Evolutionary conservation across 2,329 filamentous ascomycete genomes (phyloP).

Genomic region (Fusarium sp.): DNA sequence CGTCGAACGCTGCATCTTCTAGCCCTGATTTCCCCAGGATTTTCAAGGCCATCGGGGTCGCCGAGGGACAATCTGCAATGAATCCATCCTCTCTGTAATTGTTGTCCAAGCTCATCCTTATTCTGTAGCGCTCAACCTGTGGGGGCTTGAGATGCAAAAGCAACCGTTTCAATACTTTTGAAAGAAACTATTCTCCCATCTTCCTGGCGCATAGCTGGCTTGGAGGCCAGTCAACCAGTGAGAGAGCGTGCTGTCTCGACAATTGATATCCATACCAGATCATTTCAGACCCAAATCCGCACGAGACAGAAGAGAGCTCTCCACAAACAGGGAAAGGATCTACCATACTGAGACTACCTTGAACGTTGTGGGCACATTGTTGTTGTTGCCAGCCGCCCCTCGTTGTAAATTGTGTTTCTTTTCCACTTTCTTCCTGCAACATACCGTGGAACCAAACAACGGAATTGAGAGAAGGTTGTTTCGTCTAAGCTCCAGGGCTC

Average conservation of each 20-base stretch:
- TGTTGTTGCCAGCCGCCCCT: not conserved
- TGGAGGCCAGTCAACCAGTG: not conserved
- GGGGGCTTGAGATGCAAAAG: constrained; percentile 1
- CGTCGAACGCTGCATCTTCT: constrained; percentile 1
- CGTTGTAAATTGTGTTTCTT: not conserved
- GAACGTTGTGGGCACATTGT: not conserved
- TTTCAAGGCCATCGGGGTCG: not conserved
- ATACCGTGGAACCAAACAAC: not conserved
- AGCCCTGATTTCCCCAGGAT: not conserved
- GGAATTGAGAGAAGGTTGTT: not conserved
- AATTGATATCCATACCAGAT: not conserved
- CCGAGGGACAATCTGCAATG: not conserved
- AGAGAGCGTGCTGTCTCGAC: not conserved
- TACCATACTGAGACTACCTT: not conserved
- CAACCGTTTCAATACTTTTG: not conserved
- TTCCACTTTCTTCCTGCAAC: not conserved
- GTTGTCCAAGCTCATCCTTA: not conserved
- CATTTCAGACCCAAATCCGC: not conserved
- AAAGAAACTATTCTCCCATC: not conserved
- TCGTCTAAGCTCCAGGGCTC: not conserved
- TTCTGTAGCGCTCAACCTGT: not conserved
- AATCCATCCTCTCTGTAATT: not conserved
- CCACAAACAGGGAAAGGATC: not conserved
- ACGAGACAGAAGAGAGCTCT: not conserved
- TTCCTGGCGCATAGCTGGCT: not conserved